Base-by-base conservation (phyloP, 1,284 basidiomycete genomes). In the Neonothopanus nambi region DNA sequence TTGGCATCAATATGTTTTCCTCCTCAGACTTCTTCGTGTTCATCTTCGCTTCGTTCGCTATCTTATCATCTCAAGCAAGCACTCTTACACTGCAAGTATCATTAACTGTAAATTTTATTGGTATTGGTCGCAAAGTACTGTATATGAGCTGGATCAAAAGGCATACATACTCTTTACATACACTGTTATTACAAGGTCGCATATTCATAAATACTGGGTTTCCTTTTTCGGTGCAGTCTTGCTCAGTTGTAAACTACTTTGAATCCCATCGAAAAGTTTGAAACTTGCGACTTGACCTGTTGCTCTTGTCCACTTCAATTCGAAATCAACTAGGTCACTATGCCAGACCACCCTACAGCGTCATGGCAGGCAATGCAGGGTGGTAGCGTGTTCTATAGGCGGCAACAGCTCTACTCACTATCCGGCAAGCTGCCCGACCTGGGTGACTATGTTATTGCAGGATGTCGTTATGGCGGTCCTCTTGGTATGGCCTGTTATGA, bases 391-490 rank as follows among this genome's bases (percentile, higher is more conserved):
- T 92, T 92, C 71, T 92, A 92, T 65, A 76, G 85, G 63, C 78
- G 89, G 50, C 85, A 93, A 56, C 88, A 91, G 60, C 77, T 95
- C 17, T 99, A 98, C 68, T 82, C 86, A 3, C 85, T 95, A 59
- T 76, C 84, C 13, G 95, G 91, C 67, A 89, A 89, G 61, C 73
- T 94, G 6, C 86, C 87, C 12, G 84, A 91, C 65, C 73, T 99
- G 23, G 79, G 80, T 40, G 92, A 96, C 70, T 93, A 89, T 67
- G 74, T 91, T 45, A 73, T 95, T 33, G 86, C 91, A 24, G 90
- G 87, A 18, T 93, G 92, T 65, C 82, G 84, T 50, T 87, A 92
- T 70, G 93, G 93, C 24, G 95, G 95, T 5, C 93, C 94, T 15
- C 75, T 97, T 63, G 94, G 94, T 93, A 61, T 50, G 75, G 65